These are phyloP conservation scores for Orbilia quercus DNA, from an alignment of 2,329 filamentous ascomycete species.

Conservation along the genomic window DNA sequence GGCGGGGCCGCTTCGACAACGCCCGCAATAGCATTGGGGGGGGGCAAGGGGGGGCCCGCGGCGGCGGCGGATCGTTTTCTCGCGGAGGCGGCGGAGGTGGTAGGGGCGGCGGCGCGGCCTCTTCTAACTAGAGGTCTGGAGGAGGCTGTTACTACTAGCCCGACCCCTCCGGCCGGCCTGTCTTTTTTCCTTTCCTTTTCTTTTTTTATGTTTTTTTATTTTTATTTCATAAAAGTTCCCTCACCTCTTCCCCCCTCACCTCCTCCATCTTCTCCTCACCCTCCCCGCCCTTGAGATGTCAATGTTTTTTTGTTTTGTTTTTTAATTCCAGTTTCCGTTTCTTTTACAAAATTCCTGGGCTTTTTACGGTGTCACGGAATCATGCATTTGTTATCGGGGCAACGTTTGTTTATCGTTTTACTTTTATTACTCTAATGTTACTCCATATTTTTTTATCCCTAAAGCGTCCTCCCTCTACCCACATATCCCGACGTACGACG, in stretches of 20 bases:
- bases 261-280: background rate
- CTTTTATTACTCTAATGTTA: slow-evolving; percentile 49
- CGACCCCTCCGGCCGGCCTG: no score
- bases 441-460: slow-evolving; percentile 29
- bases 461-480: slow-evolving; percentile 39
- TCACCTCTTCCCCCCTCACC: background rate
- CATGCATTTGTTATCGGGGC: slow-evolving; percentile 50
- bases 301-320: slow-evolving; percentile 31
- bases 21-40: slow-evolving; percentile 45
- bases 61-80: slow-evolving; percentile 39
- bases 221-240: slow-evolving; percentile 7
- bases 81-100: slow-evolving; percentile 37
- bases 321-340: no score
- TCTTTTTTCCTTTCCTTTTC: background rate
- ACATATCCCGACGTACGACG: slow-evolving; percentile 50
- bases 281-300: no score
- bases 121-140: slow-evolving; percentile 45
- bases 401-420: slow-evolving; percentile 32
- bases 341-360: slow-evolving; percentile 33
- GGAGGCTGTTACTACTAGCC: slow-evolving; percentile 9
- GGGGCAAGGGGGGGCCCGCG: slow-evolving; percentile 49
- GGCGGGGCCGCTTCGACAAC: slow-evolving; percentile 40
- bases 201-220: slow-evolving; percentile 2
- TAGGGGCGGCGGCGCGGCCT: slow-evolving; percentile 17
- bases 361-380: slow-evolving; percentile 46